Evolutionary conservation across 2,329 filamentous ascomycete species (phyloP).

Genomic region (Aspergillus proliferans): DNA sequence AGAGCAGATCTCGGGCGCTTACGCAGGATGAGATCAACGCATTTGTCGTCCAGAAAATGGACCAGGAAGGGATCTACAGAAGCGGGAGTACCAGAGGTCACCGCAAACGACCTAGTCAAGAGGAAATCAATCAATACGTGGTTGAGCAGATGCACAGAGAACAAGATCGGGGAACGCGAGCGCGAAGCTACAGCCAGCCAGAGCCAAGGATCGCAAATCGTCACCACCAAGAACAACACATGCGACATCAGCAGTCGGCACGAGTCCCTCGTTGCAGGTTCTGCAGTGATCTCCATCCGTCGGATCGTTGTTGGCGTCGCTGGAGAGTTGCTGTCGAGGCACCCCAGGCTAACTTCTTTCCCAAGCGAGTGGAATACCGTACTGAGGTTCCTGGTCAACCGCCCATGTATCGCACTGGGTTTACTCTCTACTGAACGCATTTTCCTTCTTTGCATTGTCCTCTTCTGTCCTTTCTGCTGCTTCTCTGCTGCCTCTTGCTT

Average conservation of each 20-base stretch:
- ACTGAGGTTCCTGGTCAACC: slow-evolving; percentile 15
- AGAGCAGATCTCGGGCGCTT: slow-evolving; percentile 4
- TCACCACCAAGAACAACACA: background rate
- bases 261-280: slow-evolving; percentile 12
- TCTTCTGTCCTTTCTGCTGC: background rate
- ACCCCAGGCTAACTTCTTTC: slow-evolving; percentile 15
- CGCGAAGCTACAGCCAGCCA: slow-evolving; percentile 17
- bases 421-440: slow-evolving; percentile 14
- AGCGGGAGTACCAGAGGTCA: slow-evolving; percentile 9
- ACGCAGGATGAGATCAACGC: slow-evolving; percentile 23
- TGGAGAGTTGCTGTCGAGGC: slow-evolving; percentile 19
- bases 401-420: slow-evolving; percentile 19
- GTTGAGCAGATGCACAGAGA: slow-evolving; percentile 22
- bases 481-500: background rate
- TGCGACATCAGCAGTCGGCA: background rate
- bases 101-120: slow-evolving; percentile 21
- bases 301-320: slow-evolving; percentile 18
- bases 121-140: slow-evolving; percentile 25
- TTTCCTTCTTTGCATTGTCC: background rate
- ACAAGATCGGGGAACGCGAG: slow-evolving; percentile 14
- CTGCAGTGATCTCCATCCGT: slow-evolving; percentile 18
- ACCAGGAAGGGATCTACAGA: slow-evolving; percentile 5
- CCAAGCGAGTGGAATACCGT: slow-evolving; percentile 18
- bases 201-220: slow-evolving; percentile 5
- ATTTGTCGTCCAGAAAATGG: slow-evolving; percentile 22